Evolutionary conservation across 441 rosid genomes (phyloP).

Genomic region (Capsella rubella): DNA sequence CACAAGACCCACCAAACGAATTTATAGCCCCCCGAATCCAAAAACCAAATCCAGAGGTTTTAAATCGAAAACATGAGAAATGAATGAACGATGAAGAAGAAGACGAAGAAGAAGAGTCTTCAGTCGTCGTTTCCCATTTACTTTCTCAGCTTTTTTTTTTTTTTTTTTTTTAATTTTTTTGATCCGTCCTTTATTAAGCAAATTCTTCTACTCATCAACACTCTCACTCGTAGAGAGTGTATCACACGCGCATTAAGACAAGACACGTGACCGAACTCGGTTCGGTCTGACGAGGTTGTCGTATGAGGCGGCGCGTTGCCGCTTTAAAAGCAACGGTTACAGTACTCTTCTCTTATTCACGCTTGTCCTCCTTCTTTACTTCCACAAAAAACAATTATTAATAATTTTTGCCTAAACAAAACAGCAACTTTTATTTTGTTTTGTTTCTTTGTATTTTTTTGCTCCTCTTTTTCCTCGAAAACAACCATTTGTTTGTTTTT

Average conservation of each 20-base stretch:
- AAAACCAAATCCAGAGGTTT: slow-evolving; percentile 8
- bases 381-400: not conserved
- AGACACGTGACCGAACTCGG: slow-evolving; percentile 15
- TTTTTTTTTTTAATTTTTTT: slow-evolving; percentile 28
- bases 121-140: slow-evolving; percentile 47
- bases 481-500: not conserved
- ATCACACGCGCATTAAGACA: not conserved
- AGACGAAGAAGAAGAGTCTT: slow-evolving; percentile 29
- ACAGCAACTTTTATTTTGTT: not conserved
- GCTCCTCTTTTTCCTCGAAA: not conserved
- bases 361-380: slow-evolving; percentile 15
- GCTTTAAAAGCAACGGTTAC: slow-evolving; percentile 32
- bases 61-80: slow-evolving; percentile 30
- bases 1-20: not conserved
- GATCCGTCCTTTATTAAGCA: slow-evolving; percentile 40
- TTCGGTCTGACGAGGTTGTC: slow-evolving; percentile 10
- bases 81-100: not conserved
- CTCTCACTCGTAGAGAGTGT: not conserved
- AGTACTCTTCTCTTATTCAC: slow-evolving; percentile 32
- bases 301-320: slow-evolving; percentile 42
- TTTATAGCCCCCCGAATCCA: not conserved
- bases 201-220: slow-evolving; percentile 14
- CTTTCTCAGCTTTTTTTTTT: slow-evolving; percentile 22
- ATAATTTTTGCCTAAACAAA: slow-evolving; percentile 13
- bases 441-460: not conserved